A percentile compares a stretch with the other conserved stretches of the same genome.
Evolutionary conservation across 352 stramenopile species (phyloP).

Genomic region (Halophytophthora batemanensis): DNA sequence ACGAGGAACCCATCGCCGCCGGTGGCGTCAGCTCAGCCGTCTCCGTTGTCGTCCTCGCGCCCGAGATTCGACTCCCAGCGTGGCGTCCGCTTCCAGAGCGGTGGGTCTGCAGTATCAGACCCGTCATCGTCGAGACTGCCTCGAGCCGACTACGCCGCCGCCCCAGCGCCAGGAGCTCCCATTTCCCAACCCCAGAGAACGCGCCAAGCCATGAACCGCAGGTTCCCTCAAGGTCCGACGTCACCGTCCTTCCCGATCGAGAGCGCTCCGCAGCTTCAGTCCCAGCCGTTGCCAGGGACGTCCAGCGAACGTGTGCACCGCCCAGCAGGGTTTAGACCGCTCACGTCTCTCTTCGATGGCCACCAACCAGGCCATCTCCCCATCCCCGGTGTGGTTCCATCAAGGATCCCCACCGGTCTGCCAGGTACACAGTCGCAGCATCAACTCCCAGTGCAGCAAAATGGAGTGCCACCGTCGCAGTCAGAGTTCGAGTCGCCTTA

Average conservation of each 20-base stretch:
- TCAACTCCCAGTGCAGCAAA: constrained; percentile 13
- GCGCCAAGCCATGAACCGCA: constrained; percentile 7
- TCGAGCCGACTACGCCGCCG: constrained; percentile 18
- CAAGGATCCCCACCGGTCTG: constrained; percentile 18
- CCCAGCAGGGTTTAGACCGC: constrained; percentile 9
- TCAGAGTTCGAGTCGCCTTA: constrained; percentile 22
- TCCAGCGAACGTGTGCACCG: constrained; percentile 12
- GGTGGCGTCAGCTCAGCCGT: constrained; percentile 13
- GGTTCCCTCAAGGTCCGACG: constrained; percentile 10
- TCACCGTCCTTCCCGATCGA: constrained; percentile 20
- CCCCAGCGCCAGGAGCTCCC: constrained; percentile 3
- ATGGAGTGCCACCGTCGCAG: constrained; percentile 7
- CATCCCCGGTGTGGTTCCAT: constrained; percentile 2
- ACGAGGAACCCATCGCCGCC: constrained; percentile 13
- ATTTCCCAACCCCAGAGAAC: constrained; percentile 8
- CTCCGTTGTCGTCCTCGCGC: constrained; percentile 14
- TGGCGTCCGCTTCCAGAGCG: constrained; percentile 25
- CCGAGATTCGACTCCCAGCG: constrained; percentile 27
- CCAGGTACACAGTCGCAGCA: constrained; percentile 9
- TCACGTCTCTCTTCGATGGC: constrained; percentile 17
- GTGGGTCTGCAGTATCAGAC: constrained; percentile 4
- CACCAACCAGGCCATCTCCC: constrained; percentile 10
- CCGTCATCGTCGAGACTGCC: constrained; percentile 16
- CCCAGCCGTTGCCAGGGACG: constrained; percentile 1
- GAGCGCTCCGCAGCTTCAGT: constrained; percentile 11